Percentiles rank a stretch among this genome's conserved stretches.
Evolutionary conservation across 2,329 filamentous ascomycete genomes (phyloP).

Genomic region (Achaetomium macrosporum): DNA sequence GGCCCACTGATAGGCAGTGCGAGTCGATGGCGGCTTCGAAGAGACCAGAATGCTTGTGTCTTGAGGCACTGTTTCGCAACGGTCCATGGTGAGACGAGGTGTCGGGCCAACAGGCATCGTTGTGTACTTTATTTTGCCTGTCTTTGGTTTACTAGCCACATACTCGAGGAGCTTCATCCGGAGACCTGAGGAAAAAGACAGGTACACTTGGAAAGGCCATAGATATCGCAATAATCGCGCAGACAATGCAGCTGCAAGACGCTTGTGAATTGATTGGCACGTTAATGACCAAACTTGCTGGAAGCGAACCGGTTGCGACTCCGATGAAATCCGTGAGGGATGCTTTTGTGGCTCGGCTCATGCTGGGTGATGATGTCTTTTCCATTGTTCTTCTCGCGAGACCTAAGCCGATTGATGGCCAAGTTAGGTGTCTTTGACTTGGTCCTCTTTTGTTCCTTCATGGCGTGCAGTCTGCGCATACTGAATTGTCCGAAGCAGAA

Average conservation of each 20-base stretch:
- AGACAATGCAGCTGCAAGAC: conserved; percentile 12
- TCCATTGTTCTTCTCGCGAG: not conserved
- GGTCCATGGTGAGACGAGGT: not conserved
- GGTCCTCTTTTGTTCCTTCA: no score
- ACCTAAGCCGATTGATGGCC: not conserved
- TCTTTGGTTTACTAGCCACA: conserved; percentile 7
- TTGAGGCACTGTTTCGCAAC: not conserved
- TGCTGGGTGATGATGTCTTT: not conserved
- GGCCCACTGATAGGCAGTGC: conserved; percentile 15
- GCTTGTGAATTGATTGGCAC: not conserved
- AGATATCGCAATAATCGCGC: not conserved
- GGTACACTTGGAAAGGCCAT: no score
- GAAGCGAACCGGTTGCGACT: conserved; percentile 19
- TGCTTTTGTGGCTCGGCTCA: not conserved
- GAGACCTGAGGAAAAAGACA: conserved; percentile 22
- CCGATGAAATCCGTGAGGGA: not conserved
- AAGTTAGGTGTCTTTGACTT: no score
- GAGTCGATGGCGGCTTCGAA: not conserved
- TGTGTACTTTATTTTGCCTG: not conserved
- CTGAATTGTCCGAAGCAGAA: no score
- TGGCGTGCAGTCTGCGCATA: no score
- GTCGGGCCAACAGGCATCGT: not conserved
- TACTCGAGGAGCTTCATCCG: conserved; percentile 16
- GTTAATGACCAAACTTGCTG: no score
- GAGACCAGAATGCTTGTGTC: not conserved